Base-by-base conservation (phyloP, 2,329 filamentous ascomycete species). In the Coniochaeta prunicola region DNA sequence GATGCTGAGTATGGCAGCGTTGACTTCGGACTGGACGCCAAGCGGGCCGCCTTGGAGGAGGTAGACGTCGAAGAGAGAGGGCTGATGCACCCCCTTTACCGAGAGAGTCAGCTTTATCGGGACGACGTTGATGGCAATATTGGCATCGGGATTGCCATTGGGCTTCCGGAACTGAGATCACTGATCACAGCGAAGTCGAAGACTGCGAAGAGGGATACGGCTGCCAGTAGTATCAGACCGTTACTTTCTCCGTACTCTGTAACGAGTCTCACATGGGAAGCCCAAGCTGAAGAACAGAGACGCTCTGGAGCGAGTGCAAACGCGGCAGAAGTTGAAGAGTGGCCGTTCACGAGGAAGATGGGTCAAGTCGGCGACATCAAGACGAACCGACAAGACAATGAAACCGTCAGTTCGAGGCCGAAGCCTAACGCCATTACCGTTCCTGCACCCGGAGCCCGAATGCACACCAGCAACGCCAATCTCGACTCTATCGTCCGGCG, bases 51-150 rank as follows among this genome's bases (percentile, higher is more conserved):
- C 54, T 26, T 62, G 21, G 59, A 63, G 53, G 57, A 59, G 33
- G 59, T 58, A 3, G 63, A 62, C 30, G 58, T 62, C 26, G 60
- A 60, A 54, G 60, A 62, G 60, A 30, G 61, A 28, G 58, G 63
- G 19, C 59, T 63, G 36, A 53, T 66, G 53, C 64, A 64, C 45
- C 64, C 65, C 0, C 60, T 65, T 10, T 65, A 60, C 57, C 62
- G 62, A 17, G 58, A 63, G 57, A 64, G 64, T 54, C 55, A 58
- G n/a, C 7, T 62, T 8, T 61, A 64, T 40, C 62, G 60, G 15
- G 58, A 59, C 6, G 17, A 24, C 24, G 24, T 17, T 4, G 30
- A 33, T 17, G 48, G 6, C n/a, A 4, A 55, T 57, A 21, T 34
- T 40, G 42, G 59, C 60, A 42, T 28, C 12, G 33, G 36, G 28